These are phyloP conservation scores for Biscutella auriculata DNA, from an alignment of 441 rosid genomes.

Conservation along the genomic window DNA sequence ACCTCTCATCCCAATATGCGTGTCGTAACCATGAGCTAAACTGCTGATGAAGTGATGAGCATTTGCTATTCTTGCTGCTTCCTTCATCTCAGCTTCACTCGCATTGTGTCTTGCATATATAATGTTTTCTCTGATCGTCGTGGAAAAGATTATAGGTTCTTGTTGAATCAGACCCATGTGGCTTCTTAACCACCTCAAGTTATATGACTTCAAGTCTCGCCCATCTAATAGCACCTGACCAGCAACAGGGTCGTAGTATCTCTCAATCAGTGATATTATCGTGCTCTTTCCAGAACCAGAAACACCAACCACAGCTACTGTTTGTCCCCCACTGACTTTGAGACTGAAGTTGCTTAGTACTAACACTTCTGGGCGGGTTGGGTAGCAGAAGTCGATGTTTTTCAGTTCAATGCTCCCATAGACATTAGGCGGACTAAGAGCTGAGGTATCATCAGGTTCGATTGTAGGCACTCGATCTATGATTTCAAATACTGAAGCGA, in stretches of 20 bases:
- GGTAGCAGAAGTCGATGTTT: conserved; percentile 91
- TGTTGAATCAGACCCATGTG: conserved; percentile 94
- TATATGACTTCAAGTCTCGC: conserved; percentile 74
- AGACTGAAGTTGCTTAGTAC: conserved; percentile 96
- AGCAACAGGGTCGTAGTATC: conserved; percentile 97
- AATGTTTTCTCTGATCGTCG: conserved; percentile 87
- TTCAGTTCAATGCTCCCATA: conserved; percentile 96
- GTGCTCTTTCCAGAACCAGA: conserved; percentile 99
- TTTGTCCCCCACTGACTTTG: conserved; percentile 92
- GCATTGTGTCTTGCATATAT: conserved; percentile 95
- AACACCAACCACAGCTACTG: conserved; percentile 94
- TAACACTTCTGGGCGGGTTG: conserved; percentile 80
- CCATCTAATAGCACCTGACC: conserved; percentile 95
- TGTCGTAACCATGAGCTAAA: conserved; percentile 93
- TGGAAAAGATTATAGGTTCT: conserved; percentile 91
- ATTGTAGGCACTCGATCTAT: conserved; percentile 92
- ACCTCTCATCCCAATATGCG: conserved; percentile 95
- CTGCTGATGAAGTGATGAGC: conserved; percentile 99
- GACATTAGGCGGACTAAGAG: conserved; percentile 87
- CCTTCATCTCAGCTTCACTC: conserved; percentile 92
- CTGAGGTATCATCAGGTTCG: conserved; percentile 88
- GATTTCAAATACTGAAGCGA: conserved; percentile 89
- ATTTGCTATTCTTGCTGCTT: conserved; percentile 97
- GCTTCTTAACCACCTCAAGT: conserved; percentile 85
- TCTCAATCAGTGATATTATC: conserved; percentile 84